Conservation (phyloP, 2,329 filamentous ascomycete species). For the Apiospora kogelbergensis region DNA sequence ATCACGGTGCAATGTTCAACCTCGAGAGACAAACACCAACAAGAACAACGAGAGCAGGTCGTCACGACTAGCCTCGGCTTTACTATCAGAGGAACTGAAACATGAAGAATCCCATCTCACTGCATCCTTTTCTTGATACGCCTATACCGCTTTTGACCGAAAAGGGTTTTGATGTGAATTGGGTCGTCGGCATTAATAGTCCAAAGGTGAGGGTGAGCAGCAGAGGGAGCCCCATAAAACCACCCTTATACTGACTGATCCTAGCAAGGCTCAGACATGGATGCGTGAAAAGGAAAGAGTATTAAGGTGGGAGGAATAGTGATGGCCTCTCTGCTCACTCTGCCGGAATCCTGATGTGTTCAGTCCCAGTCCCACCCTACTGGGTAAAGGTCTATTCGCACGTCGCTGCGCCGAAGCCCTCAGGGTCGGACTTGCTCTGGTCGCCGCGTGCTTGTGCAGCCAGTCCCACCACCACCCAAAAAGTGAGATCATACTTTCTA, state of each 20-base stretch:
- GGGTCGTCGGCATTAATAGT: neutral
- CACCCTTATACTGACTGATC: slow-evolving; percentile 4
- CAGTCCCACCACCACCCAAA: slow-evolving; percentile 1
- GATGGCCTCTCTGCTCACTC: neutral
- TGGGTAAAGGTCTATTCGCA: slow-evolving; percentile 9
- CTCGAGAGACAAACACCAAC: neutral
- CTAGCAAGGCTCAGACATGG: neutral
- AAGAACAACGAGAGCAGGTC: neutral
- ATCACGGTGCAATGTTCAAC: neutral
- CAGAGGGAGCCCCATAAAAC: neutral
- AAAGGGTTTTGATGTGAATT: neutral
- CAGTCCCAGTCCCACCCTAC: neutral
- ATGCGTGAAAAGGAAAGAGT: neutral
- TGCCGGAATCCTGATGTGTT: neutral
- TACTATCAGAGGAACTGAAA: neutral
- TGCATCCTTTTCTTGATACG: neutral
- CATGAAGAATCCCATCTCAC: neutral
- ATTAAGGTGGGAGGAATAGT: neutral
- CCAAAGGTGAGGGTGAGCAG: neutral
- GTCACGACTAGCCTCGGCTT: neutral
- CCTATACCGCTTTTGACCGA: neutral
- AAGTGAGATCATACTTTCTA: neutral
- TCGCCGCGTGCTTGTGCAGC: neutral
- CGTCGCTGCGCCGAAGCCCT: slow-evolving; percentile 5
- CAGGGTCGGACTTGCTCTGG: slow-evolving; percentile 15